Percentiles rank a stretch among this genome's conserved stretches.
Evolutionary conservation across 2,329 filamentous ascomycete genomes (phyloP).

Genomic region (Zasmidium angulare): DNA sequence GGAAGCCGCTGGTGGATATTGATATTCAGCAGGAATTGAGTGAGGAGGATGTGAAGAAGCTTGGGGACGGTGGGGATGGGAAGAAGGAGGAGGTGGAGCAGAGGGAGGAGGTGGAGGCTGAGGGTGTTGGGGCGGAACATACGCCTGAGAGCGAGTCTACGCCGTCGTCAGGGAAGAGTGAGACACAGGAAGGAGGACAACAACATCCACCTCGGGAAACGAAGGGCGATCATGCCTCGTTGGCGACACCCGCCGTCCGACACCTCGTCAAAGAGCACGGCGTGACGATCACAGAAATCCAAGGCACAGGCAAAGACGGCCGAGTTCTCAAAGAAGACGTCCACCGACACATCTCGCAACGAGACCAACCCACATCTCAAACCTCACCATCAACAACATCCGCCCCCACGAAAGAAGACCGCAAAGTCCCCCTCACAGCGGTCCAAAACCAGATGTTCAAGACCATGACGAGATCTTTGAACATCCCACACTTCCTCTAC

Average conservation of each 20-base stretch:
- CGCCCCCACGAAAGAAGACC: slow-evolving; percentile 56
- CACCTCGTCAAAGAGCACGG: slow-evolving; percentile 79
- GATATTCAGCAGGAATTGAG: slow-evolving; percentile 80
- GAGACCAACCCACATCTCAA: slow-evolving; percentile 45
- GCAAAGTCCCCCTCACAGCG: slow-evolving; percentile 66
- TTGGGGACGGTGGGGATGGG: slow-evolving; percentile 32
- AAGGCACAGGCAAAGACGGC: slow-evolving; percentile 86
- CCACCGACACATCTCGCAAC: slow-evolving; percentile 42
- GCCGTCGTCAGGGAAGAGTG: not conserved
- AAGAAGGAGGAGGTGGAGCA: slow-evolving; percentile 18
- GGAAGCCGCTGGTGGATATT: slow-evolving; percentile 88
- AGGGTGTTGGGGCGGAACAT: slow-evolving; percentile 15
- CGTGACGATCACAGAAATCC: slow-evolving; percentile 74
- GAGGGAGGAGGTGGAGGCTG: slow-evolving; percentile 19
- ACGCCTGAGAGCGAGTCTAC: slow-evolving; percentile 2
- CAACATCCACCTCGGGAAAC: slow-evolving; percentile 32
- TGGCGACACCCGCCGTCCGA: slow-evolving; percentile 90
- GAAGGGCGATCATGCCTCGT: slow-evolving; percentile 64
- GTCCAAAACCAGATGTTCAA: slow-evolving; percentile 96
- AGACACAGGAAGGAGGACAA: slow-evolving; percentile 1
- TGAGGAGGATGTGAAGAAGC: slow-evolving; percentile 55
- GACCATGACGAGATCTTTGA: slow-evolving; percentile 87
- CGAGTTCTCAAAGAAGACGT: slow-evolving; percentile 93
- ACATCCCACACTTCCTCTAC: slow-evolving; percentile 93
- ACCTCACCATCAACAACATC: slow-evolving; percentile 36